phyloP scores from a whole-genome alignment of 148 eudicot species.

The Fagopyrum homotropicum region DNA sequence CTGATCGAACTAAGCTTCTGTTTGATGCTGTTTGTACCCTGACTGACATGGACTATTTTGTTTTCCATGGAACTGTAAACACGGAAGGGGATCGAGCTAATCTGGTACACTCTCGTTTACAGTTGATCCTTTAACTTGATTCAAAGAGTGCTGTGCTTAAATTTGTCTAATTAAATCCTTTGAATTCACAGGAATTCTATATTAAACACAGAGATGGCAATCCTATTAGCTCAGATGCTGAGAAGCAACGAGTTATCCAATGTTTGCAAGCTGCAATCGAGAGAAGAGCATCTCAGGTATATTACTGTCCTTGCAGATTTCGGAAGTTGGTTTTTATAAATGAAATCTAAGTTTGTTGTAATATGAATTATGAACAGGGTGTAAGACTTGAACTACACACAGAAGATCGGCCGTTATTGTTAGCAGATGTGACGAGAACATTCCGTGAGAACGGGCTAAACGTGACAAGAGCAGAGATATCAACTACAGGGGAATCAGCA shows the following conservation, averaged over 20 bases:
- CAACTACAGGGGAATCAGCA: slow-evolving; percentile 51
- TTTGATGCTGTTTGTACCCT: slow-evolving; percentile 87
- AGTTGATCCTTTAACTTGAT: background rate
- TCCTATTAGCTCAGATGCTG: slow-evolving; percentile 87
- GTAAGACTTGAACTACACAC: slow-evolving; percentile 65
- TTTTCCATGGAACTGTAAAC: slow-evolving; percentile 81
- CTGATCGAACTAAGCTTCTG: slow-evolving; percentile 69
- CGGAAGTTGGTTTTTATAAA: background rate
- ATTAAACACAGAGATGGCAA: slow-evolving; percentile 74
- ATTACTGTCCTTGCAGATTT: background rate
- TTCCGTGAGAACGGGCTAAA: slow-evolving; percentile 86
- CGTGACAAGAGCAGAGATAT: slow-evolving; percentile 82
- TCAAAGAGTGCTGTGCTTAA: background rate
- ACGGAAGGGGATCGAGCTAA: slow-evolving; percentile 43
- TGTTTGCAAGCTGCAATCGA: slow-evolving; percentile 72
- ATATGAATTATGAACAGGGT: slow-evolving; percentile 35
- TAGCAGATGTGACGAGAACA: slow-evolving; percentile 79
- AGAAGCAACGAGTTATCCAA: slow-evolving; percentile 72
- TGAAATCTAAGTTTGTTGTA: background rate
- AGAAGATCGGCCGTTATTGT: slow-evolving; percentile 47
- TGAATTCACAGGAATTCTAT: slow-evolving; percentile 63
- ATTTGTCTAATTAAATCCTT: background rate
- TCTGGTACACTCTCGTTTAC: slow-evolving; percentile 37
- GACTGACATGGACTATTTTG: slow-evolving; percentile 83
- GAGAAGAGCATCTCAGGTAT: slow-evolving; percentile 84